Conservation (phyloP, 2,329 filamentous ascomycete genomes). For the Clonostachys solani region DNA sequence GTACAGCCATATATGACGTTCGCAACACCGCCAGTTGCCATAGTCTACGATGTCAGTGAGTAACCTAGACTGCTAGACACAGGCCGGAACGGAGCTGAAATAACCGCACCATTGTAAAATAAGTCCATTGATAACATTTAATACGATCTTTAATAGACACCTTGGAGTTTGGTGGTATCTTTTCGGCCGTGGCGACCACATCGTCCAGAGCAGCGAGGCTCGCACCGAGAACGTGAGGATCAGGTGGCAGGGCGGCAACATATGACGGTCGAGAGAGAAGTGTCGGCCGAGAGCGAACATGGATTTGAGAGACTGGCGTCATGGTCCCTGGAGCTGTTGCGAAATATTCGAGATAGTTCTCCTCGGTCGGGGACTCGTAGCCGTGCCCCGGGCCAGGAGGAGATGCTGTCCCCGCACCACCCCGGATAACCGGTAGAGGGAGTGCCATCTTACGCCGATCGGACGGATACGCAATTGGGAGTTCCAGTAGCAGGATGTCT, state of each 20-base stretch:
- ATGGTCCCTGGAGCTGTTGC: slow-evolving; percentile 2
- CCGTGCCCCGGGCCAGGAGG: slow-evolving; percentile 5
- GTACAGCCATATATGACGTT: slow-evolving; percentile 50
- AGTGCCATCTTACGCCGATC: too few relatives aligned
- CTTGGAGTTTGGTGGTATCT: slow-evolving; percentile 13
- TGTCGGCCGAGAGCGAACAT: slow-evolving; percentile 3
- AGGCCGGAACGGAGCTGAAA: neutral
- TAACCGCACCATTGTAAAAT: slow-evolving; percentile 59
- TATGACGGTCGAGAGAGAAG: slow-evolving; percentile 5
- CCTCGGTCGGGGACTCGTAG: slow-evolving; percentile 32
- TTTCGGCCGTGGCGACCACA: slow-evolving; percentile 24
- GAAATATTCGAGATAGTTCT: slow-evolving; percentile 20
- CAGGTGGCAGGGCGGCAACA: slow-evolving; percentile 2
- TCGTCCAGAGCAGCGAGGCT: slow-evolving; percentile 18
- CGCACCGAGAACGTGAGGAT: neutral
- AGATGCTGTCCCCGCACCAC: too few relatives aligned
- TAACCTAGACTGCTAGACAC: neutral
- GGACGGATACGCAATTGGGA: too few relatives aligned
- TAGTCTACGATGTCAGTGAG: slow-evolving; percentile 9
- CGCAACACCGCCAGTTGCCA: slow-evolving; percentile 53
- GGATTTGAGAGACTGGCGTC: slow-evolving; percentile 1
- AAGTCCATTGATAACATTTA: slow-evolving; percentile 64
- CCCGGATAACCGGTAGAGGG: too few relatives aligned
- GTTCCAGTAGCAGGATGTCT: too few relatives aligned
- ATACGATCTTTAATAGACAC: slow-evolving; percentile 45